Evolutionary conservation across 2,329 filamentous ascomycete genomes (phyloP).

Genomic region (Fusarium sp.): DNA sequence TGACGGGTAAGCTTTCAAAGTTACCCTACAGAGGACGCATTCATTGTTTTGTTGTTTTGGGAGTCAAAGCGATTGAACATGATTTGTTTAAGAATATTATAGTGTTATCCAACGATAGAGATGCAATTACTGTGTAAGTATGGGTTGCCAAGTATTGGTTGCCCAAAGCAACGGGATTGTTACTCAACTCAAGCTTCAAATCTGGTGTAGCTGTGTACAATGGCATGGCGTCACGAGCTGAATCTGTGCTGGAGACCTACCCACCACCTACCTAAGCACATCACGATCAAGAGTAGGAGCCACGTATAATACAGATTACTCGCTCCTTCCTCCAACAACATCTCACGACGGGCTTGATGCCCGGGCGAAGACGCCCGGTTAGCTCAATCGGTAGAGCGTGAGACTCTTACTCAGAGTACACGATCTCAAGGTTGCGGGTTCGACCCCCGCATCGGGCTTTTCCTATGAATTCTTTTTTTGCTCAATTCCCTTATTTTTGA

Average conservation of each 20-base stretch:
- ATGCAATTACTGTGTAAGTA: not conserved
- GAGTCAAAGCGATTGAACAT: not conserved
- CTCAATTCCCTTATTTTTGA: not conserved
- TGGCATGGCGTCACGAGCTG: not conserved
- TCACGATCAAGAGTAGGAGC: too few species aligned
- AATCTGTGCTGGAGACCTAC: too few species aligned
- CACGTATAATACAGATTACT: not conserved
- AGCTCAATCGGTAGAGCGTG: slow-evolving; percentile 66
- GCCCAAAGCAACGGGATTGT: not conserved
- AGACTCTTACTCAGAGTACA: slow-evolving; percentile 64
- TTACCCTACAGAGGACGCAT: not conserved
- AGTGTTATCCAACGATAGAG: too few species aligned
- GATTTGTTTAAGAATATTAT: too few species aligned
- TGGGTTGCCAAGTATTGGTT: not conserved
- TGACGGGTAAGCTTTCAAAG: not conserved
- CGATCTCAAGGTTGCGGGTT: slow-evolving; percentile 68
- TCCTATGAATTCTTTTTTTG: slow-evolving; percentile 39
- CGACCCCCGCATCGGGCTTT: slow-evolving; percentile 58
- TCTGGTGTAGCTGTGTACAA: not conserved
- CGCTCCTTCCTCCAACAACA: not conserved
- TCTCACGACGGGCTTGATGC: slow-evolving; percentile 11
- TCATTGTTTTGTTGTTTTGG: not conserved
- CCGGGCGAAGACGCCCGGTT: slow-evolving; percentile 33
- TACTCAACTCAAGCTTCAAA: not conserved
- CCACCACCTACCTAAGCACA: too few species aligned